These are phyloP conservation scores for Neonectria neomacrospora DNA, from an alignment of 2,329 filamentous ascomycete species.

Conservation along the genomic window DNA sequence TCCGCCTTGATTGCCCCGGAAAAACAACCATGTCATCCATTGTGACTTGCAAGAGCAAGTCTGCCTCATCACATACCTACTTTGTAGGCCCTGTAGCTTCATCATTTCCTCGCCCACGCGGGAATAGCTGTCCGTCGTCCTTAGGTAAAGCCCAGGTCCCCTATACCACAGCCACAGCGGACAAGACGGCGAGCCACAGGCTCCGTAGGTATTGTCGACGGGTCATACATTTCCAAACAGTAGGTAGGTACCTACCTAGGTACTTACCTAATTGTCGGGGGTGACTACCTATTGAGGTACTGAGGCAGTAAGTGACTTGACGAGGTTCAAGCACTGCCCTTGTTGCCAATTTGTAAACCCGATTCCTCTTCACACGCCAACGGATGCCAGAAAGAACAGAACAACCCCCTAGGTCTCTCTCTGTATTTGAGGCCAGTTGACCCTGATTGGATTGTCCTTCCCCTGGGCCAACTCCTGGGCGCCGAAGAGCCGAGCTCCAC, in stretches of 20 bases:
- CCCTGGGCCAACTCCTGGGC: slow-evolving; percentile 17
- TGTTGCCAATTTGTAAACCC: neutral
- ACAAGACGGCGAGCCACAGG: neutral
- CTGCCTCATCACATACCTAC: neutral
- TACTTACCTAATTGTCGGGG: too few relatives aligned
- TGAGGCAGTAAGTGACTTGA: neutral
- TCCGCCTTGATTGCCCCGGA: neutral
- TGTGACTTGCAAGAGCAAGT: neutral
- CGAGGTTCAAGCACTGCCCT: neutral
- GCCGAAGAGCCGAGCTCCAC: slow-evolving; percentile 27
- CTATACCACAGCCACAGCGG: neutral
- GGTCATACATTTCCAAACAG: neutral
- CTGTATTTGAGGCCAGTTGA: neutral
- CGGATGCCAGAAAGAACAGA: neutral
- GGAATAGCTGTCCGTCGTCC: neutral
- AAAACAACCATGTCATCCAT: neutral
- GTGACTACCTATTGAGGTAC: too few relatives aligned
- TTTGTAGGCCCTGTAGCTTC: too few relatives aligned
- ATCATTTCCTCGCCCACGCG: too few relatives aligned
- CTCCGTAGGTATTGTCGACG: neutral
- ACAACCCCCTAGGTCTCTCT: neutral
- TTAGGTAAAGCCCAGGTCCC: neutral
- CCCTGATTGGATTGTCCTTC: slow-evolving; percentile 4
- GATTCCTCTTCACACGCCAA: too few relatives aligned
- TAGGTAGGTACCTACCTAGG: too few relatives aligned